A percentile compares a stretch with the other conserved stretches of the same genome.
These are phyloP conservation scores for Russula emetica DNA, from an alignment of 768 basidiomycete species.

Conservation along the genomic window DNA sequence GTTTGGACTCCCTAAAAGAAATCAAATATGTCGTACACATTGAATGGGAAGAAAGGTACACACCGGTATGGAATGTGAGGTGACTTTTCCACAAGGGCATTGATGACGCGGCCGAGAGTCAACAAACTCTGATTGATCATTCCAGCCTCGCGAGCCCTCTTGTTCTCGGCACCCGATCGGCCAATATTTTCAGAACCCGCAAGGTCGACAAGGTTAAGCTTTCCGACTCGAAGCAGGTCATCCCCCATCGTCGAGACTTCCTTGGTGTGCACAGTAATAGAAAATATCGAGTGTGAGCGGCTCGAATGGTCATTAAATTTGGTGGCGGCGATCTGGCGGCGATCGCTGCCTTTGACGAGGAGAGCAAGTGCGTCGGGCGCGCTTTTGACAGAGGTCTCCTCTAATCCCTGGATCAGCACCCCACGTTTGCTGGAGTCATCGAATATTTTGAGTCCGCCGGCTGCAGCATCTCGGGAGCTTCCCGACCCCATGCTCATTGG, in stretches of 20 bases:
- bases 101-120: constrained; percentile 96
- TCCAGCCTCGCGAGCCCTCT: constrained; percentile 91
- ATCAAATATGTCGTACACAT: background rate
- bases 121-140: constrained; percentile 98
- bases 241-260: constrained; percentile 75
- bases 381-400: constrained; percentile 81
- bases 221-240: constrained; percentile 88
- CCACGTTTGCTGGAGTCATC: constrained; percentile 87
- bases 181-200: constrained; percentile 98
- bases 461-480: constrained; percentile 41
- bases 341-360: constrained; percentile 82
- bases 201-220: constrained; percentile 94
- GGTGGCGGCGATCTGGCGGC: constrained; percentile 90
- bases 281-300: constrained; percentile 96
- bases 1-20: constrained; percentile 78
- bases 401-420: constrained; percentile 90
- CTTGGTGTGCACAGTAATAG: constrained; percentile 91
- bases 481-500: constrained; percentile 68
- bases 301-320: constrained; percentile 98
- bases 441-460: constrained; percentile 76
- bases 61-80: constrained; percentile 93
- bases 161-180: constrained; percentile 90
- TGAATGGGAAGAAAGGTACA: constrained; percentile 28
- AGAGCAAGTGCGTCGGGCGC: constrained; percentile 78
- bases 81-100: constrained; percentile 87